Conservation (phyloP, 176 grass and related monocot species). For the Musa schizocarpa region DNA sequence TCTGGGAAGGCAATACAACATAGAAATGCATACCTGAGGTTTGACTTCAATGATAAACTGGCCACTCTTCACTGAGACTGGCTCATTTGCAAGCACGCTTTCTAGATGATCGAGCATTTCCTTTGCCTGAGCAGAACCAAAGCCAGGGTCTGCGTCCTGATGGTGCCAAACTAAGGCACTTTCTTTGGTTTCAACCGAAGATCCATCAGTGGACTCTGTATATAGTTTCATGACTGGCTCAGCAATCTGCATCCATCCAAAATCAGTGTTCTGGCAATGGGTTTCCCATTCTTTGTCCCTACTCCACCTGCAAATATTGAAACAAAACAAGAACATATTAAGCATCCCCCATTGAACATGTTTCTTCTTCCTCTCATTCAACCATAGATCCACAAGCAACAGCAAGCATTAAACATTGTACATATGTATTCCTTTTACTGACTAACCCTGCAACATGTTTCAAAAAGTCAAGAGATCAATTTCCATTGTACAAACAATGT, state of each 20-base stretch:
- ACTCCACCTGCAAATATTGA: neutral
- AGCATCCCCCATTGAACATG: neutral
- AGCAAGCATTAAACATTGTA: neutral
- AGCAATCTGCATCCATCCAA: constrained; percentile 12
- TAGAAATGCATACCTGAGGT: constrained; percentile 6
- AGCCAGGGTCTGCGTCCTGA: constrained; percentile 18
- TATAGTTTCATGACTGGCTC: constrained; percentile 16
- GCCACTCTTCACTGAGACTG: constrained; percentile 22
- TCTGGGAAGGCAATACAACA: neutral
- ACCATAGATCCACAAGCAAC: neutral
- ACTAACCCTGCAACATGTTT: neutral
- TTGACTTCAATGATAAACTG: constrained; percentile 12
- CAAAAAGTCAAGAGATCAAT: neutral
- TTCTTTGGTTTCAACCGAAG: constrained; percentile 12
- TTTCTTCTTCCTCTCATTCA: neutral
- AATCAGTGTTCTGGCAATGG: neutral
- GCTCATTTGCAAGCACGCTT: constrained; percentile 16
- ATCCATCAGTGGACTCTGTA: constrained; percentile 12
- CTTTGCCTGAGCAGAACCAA: constrained; percentile 20
- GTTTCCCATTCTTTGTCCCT: constrained; percentile 13
- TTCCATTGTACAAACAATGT: no score
- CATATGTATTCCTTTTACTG: neutral
- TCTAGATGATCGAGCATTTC: constrained; percentile 20
- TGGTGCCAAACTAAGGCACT: constrained; percentile 12
- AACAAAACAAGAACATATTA: neutral